phyloP scores from a whole-genome alignment of 768 basidiomycete species.

The Mycena pura region DNA sequence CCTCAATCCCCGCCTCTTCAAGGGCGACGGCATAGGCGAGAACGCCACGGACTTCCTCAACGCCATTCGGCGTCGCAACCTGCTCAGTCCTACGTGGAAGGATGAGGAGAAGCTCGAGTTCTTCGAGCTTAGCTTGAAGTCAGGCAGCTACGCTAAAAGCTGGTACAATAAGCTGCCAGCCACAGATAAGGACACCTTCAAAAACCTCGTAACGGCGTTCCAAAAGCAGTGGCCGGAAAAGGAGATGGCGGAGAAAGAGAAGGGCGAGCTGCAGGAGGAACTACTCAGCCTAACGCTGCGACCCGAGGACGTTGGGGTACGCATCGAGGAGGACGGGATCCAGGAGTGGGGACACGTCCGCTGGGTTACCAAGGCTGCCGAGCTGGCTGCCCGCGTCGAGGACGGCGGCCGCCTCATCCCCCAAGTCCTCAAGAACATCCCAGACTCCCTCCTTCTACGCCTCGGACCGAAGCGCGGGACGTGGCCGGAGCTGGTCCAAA shows the following conservation, averaged over 20 bases:
- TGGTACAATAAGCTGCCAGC: constrained; percentile 1
- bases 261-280: constrained; percentile 3
- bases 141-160: constrained; percentile 4
- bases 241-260: constrained; percentile 6
- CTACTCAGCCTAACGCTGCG: background rate
- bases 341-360: constrained; percentile 1
- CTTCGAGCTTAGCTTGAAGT: constrained; percentile 11
- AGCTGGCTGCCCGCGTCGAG: background rate
- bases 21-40: background rate
- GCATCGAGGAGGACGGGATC: constrained; percentile 1
- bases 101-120: constrained; percentile 4
- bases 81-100: constrained; percentile 2
- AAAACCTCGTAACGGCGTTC: background rate
- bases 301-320: background rate
- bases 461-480: constrained; percentile 3
- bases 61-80: background rate
- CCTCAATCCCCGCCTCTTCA: background rate
- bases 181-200: background rate
- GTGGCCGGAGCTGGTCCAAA: constrained; percentile 6
- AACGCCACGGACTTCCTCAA: constrained; percentile 8
- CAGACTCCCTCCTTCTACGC: background rate
- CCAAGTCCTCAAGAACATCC: constrained; percentile 9
- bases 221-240: constrained; percentile 8
- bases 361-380: background rate
- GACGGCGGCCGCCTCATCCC: background rate